Conservation (phyloP, 768 basidiomycete species). For the Tulasnella sp. region DNA sequence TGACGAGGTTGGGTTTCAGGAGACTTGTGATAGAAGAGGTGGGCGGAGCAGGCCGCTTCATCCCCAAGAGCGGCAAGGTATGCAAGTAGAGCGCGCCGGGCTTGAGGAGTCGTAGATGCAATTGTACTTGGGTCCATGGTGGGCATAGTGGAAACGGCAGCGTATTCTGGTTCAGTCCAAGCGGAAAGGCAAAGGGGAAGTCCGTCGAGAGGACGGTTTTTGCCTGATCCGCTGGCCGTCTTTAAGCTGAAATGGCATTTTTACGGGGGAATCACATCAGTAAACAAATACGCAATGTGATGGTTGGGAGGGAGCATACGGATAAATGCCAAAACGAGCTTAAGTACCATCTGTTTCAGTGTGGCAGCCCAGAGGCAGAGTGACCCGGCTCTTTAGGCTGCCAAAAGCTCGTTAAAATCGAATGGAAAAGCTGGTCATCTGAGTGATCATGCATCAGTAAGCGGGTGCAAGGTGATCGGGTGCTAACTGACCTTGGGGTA, state of each 20-base stretch:
- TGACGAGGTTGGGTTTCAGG: not conserved
- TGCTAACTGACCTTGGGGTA: no score
- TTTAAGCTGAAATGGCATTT: not conserved
- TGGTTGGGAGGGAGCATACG: not conserved
- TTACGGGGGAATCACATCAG: not conserved
- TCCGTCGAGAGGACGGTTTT: not conserved
- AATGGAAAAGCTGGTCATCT: no score
- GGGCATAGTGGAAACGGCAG: not conserved
- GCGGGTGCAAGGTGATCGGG: no score
- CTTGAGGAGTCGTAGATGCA: not conserved
- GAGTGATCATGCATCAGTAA: no score
- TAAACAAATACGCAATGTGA: slow-evolving; percentile 1
- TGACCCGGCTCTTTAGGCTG: not conserved
- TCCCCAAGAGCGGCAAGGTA: not conserved
- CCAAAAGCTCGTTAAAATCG: no score
- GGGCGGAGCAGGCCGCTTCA: not conserved
- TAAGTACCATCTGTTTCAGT: not conserved
- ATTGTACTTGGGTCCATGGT: not conserved
- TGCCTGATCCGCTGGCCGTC: not conserved
- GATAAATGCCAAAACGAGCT: not conserved
- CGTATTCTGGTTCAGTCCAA: not conserved
- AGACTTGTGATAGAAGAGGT: not conserved
- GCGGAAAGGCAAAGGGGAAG: not conserved
- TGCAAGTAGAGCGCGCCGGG: not conserved
- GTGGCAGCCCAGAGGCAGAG: not conserved